Percentiles rank a stretch among this genome's conserved stretches.
Evolutionary conservation across 192 early-diverging fungal genomes (phyloP).

Genomic region (Phycomyces blakesleeanus): DNA sequence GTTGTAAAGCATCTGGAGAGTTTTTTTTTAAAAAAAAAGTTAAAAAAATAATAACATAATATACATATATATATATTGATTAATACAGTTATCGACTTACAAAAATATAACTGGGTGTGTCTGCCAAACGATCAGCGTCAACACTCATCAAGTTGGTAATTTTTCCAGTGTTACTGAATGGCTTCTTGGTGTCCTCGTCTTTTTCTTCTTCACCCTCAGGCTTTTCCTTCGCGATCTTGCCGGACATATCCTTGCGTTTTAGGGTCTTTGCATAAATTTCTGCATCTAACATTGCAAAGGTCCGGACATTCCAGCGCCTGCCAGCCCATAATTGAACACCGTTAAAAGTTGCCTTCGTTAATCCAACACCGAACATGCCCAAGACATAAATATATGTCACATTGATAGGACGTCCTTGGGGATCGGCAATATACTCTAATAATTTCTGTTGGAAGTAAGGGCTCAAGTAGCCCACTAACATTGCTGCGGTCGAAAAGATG

Average conservation of each 20-base stretch:
- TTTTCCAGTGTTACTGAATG: conserved; percentile 51
- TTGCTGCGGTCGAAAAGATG: conserved; percentile 9
- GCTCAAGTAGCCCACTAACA: conserved; percentile 36
- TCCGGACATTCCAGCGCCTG: conserved; percentile 42
- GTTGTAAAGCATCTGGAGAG: conserved; percentile 48
- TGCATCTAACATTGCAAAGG: conserved; percentile 45
- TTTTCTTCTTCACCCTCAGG: not conserved
- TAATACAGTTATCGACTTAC: conserved; percentile 23
- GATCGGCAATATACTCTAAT: conserved; percentile 35
- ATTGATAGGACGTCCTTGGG: conserved; percentile 17
- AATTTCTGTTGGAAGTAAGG: conserved; percentile 44
- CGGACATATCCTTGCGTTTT: conserved; percentile 40
- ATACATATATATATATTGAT: too few species aligned
- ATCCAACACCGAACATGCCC: conserved; percentile 41
- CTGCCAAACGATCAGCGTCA: conserved; percentile 59
- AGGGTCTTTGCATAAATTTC: conserved; percentile 48
- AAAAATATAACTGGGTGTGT: conserved; percentile 52
- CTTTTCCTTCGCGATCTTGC: conserved; percentile 18
- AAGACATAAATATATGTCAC: conserved; percentile 44
- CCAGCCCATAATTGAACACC: conserved; percentile 47
- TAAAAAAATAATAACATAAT: not conserved
- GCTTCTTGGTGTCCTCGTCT: conserved; percentile 7
- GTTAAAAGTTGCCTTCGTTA: conserved; percentile 35
- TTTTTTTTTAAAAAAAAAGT: too few species aligned
- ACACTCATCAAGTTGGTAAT: conserved; percentile 74